Evolutionary conservation across 148 eudicot species (phyloP), one percentile per base, ranked within the genome.

Genomic region (Polygonum maritimum): DNA sequence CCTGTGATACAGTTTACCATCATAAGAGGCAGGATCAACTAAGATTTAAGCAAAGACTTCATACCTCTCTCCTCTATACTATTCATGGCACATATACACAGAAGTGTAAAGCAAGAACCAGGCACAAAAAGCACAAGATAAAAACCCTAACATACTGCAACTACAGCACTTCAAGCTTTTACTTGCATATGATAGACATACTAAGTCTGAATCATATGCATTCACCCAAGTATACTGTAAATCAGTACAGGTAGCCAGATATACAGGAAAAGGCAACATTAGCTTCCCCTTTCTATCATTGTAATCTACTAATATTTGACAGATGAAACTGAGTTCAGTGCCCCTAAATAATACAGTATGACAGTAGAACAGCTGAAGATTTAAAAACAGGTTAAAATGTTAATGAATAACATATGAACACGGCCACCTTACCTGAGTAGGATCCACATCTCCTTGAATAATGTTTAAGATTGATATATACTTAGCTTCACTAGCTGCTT

Each of bases 361-460:
- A 33, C 39, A 3, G 38, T 4, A 67, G 16, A 67, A 67, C 12
- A 67, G 19, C 14, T 19, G 1, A 44, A 44, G 38, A 22, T 13
- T 14, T 11, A 35, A 63, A 5, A 3, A 63, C 38, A 12, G 41
- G 15, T 67, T 67, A 67, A 67, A 15, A 19, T 33, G 26, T 22
- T 69, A 35, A 16, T 36, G 14, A 70, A 70, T 44, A 18, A n/a
- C 74, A n/a, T 16, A 39, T 38, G 45, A 70, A 38, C 16, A 7
- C 45, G 40, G 14, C 48, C 36, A 70, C 22, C 39, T 80, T 83
- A 91, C 99, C 99, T 96, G 98, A 21, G 99, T 96, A 78, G 99
- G 98, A 80, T 96, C 99, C 41, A 96, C 99, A 85, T 96, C 99
- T 48, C 99, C 98, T 78, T 96, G 99, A 71, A 96, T 96, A 39